Evolutionary conservation across 2,329 filamentous ascomycete species (phyloP).

Genomic region (Hypocrella siamensis): DNA sequence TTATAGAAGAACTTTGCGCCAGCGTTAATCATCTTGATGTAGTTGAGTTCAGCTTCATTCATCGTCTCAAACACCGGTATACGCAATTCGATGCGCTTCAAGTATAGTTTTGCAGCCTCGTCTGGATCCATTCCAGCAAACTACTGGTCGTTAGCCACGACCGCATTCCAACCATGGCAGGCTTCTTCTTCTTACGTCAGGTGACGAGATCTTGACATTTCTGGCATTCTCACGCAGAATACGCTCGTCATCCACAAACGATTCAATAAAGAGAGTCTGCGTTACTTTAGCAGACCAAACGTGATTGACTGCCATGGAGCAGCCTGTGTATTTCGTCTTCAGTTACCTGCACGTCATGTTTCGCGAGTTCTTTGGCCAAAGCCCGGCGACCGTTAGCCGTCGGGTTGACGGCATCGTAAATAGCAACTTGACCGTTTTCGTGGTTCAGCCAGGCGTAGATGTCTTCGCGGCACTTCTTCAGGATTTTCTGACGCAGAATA

Average conservation of each 20-base stretch:
- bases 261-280: slow-evolving; percentile 92
- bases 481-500: slow-evolving; percentile 88
- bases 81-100: slow-evolving; percentile 75
- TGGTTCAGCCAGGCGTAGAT: slow-evolving; percentile 94
- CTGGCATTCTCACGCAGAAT: slow-evolving; percentile 95
- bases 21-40: slow-evolving; percentile 99
- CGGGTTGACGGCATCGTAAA: slow-evolving; percentile 96
- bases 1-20: slow-evolving; percentile 89
- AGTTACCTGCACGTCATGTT: slow-evolving; percentile 79
- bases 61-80: slow-evolving; percentile 97
- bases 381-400: slow-evolving; percentile 67
- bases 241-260: slow-evolving; percentile 78
- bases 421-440: slow-evolving; percentile 94
- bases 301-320: too few species aligned
- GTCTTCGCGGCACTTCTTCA: slow-evolving; percentile 93
- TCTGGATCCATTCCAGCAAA: slow-evolving; percentile 86
- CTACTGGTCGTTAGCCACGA: too few species aligned
- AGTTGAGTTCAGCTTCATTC: slow-evolving; percentile 86
- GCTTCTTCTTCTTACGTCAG: slow-evolving; percentile 50
- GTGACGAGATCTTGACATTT: slow-evolving; percentile 94
- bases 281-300: background rate
- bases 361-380: slow-evolving; percentile 91
- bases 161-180: too few species aligned
- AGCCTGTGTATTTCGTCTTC: too few species aligned
- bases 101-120: slow-evolving; percentile 82